A percentile compares a stretch with the other conserved stretches of the same genome.
Evolutionary conservation across 179 eudicot species (phyloP).

Genomic region (Silene vulgaris): DNA sequence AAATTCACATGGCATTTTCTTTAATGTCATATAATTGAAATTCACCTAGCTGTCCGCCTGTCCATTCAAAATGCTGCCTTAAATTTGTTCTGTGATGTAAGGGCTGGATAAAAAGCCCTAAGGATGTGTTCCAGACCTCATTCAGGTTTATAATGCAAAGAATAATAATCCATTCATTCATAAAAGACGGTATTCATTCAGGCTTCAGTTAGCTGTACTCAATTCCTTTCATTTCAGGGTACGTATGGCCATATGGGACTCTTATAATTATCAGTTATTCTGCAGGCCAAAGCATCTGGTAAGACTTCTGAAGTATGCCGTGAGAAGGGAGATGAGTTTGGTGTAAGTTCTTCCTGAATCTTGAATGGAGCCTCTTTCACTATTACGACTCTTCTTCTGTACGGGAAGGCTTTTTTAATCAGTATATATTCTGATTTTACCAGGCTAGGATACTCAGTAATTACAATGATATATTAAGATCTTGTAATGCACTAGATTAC

Average conservation of each 20-base stretch:
- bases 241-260: not conserved
- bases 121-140: not conserved
- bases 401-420: not conserved
- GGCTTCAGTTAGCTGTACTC: not conserved
- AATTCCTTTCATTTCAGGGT: not conserved
- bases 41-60: no score
- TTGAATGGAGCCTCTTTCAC: conserved; percentile 2
- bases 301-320: conserved; percentile 53
- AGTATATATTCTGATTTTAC: conserved; percentile 21
- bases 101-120: not conserved
- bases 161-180: conserved; percentile 3
- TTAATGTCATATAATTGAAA: no score
- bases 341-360: conserved; percentile 44
- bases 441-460: conserved; percentile 65
- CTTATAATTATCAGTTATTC: not conserved
- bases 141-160: not conserved
- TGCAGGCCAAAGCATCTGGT: conserved; percentile 92
- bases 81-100: not conserved
- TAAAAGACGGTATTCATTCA: conserved; percentile 5
- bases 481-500: conserved; percentile 89
- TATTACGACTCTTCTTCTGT: conserved; percentile 1
- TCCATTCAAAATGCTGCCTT: not conserved
- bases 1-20: not conserved
- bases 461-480: conserved; percentile 55
- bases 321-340: conserved; percentile 48